These are phyloP conservation scores for Wickerhamiella sorbophila DNA, from an alignment of 805 yeast species.

Conservation along the genomic window DNA sequence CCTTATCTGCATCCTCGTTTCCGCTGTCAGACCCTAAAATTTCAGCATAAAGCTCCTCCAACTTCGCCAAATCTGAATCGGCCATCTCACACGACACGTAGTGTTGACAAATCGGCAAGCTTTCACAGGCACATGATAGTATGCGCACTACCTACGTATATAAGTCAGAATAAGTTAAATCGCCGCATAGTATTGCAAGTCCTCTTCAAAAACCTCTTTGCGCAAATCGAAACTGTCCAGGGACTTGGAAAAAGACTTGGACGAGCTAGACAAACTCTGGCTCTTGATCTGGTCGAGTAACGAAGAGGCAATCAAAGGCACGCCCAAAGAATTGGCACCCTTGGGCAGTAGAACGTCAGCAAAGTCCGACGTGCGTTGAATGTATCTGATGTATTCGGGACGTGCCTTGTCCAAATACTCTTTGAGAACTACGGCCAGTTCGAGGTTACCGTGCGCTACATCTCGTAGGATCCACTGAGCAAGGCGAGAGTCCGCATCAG, in stretches of 20 bases:
- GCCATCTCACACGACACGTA: no score
- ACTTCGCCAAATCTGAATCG: neutral
- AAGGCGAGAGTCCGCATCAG: conserved; percentile 73
- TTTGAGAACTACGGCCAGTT: conserved; percentile 24
- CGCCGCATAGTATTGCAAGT: neutral
- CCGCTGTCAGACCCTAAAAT: neutral
- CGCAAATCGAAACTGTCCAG: neutral
- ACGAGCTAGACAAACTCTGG: neutral
- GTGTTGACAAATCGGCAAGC: no score
- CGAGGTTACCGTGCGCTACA: conserved; percentile 14
- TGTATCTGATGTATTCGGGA: conserved; percentile 51
- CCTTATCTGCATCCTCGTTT: neutral
- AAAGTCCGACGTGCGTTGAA: conserved; percentile 43
- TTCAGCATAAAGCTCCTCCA: neutral
- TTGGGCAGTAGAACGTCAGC: conserved; percentile 66
- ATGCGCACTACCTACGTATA: no score
- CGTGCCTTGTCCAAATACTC: conserved; percentile 43
- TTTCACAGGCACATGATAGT: no score
- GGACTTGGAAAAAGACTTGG: neutral
- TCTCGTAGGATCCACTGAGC: conserved; percentile 50
- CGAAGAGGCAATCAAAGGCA: conserved; percentile 51
- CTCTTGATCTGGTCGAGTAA: conserved; percentile 24
- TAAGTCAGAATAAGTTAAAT: neutral
- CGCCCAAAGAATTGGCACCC: conserved; percentile 48
- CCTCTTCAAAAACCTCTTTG: conserved; percentile 1